Percentiles rank a stretch among this genome's conserved stretches.
These are phyloP conservation scores for Hortaea werneckii DNA, from an alignment of 2,329 filamentous ascomycete species.

Conservation along the genomic window DNA sequence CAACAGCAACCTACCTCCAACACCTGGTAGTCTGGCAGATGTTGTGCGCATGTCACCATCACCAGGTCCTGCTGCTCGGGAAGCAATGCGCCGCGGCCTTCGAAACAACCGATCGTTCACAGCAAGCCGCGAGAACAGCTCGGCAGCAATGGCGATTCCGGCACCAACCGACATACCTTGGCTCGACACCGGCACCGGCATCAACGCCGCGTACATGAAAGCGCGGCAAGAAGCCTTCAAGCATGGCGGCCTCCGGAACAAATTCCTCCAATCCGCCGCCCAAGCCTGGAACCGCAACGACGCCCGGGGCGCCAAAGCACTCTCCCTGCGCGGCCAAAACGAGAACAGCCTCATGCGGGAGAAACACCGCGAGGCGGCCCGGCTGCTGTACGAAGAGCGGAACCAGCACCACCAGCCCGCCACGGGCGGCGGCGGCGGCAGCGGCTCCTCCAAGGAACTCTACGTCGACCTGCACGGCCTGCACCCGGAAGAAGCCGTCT, in stretches of 20 bases:
- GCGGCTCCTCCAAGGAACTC: conserved; percentile 63
- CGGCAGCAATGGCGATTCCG: conserved; percentile 71
- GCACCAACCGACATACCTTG: conserved; percentile 88
- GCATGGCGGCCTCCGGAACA: conserved; percentile 90
- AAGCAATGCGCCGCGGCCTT: conserved; percentile 42
- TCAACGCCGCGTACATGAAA: conserved; percentile 91
- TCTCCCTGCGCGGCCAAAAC: conserved; percentile 86
- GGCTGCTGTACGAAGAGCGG: conserved; percentile 84
- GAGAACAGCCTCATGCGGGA: conserved; percentile 97
- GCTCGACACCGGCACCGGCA: conserved; percentile 83
- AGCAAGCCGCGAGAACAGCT: conserved; percentile 62
- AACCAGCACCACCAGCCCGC: conserved; percentile 57
- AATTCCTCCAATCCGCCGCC: conserved; percentile 91
- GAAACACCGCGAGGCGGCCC: conserved; percentile 86
- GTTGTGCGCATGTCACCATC: conserved; percentile 90
- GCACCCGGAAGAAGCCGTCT: conserved; percentile 94
- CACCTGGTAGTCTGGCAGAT: conserved; percentile 77
- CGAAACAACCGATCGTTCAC: conserved; percentile 57
- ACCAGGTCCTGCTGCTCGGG: conserved; percentile 31
- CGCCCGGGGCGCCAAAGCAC: conserved; percentile 85
- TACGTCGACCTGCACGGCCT: conserved; percentile 96
- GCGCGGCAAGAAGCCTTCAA: conserved; percentile 93
- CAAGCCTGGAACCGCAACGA: conserved; percentile 99
- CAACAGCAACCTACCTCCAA: conserved; percentile 62
- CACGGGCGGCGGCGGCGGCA: too few relatives aligned